Base-by-base conservation (phyloP, 1,284 basidiomycete genomes). In the Ceratobasidium sp. region DNA sequence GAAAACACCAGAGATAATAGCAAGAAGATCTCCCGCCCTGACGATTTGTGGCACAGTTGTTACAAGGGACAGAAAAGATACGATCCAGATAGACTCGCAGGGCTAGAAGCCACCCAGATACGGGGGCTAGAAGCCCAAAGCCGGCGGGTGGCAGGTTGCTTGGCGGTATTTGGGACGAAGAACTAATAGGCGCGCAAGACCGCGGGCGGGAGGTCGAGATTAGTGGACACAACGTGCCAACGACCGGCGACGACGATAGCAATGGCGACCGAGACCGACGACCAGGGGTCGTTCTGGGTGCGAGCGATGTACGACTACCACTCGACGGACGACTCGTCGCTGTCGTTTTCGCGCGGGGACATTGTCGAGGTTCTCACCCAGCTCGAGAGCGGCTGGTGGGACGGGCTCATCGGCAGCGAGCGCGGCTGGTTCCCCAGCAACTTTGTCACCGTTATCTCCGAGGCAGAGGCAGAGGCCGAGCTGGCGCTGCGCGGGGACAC, bases 381-480 rank as follows among this genome's bases (percentile, higher is more conserved):
- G 84, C 91, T 98, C 75, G 94, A 95, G 67, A 95, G 94, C 4
- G 97, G 97, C 20, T 99, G 97, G 97, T 99, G 97, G 97, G 98
- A 99, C 85, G 97, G 98, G 9, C 88, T 99, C 79, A 88, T 98
- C 46, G 92, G 93, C 75, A 92, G 93, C 77, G 92, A 94, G 84
- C 91, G 97, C 71, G 97, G 97, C 63, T 99, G 97, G 97, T 98
- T 99, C 85, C 97, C 97, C 15, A 96, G 94, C 81, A 99, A 99
- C 87, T 98, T 97, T 86, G 96, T 98, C 63, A 87, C 89, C 66
- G 85, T 91, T 79, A 92, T 98, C 79, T 89, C 92, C 40, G 93
- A 95, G 81, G 91, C 94, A 81, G 95, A 97, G 83, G 92, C 91
- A 5, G 94, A 95, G 81, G 84, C 89, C 49, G 90, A 89, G 44